phyloP scores from a whole-genome alignment of 2,329 filamentous ascomycete genomes.

The Epichloe brachyelytri region DNA sequence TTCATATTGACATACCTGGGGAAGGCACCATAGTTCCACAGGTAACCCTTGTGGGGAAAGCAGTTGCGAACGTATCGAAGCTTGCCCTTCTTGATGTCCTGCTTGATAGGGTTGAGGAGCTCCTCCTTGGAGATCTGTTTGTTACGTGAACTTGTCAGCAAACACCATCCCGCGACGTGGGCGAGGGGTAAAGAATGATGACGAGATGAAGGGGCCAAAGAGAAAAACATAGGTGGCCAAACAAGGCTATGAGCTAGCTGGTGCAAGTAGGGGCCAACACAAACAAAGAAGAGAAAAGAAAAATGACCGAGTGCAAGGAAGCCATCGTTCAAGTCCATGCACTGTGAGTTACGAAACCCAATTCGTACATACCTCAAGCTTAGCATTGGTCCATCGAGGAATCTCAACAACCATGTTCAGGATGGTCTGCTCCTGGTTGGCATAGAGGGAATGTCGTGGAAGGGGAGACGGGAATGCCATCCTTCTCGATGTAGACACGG shows the following conservation, averaged over 20 bases:
- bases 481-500: slow-evolving; percentile 95
- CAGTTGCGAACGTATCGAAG: slow-evolving; percentile 99
- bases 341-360: neutral
- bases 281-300: too few relatives aligned
- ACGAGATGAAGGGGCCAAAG: too few relatives aligned
- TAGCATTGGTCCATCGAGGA: slow-evolving; percentile 98
- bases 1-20: slow-evolving; percentile 52
- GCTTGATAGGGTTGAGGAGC: slow-evolving; percentile 96
- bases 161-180: neutral
- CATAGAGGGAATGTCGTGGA: slow-evolving; percentile 99
- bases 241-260: neutral
- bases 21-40: slow-evolving; percentile 99
- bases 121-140: slow-evolving; percentile 94
- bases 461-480: slow-evolving; percentile 90
- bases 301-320: neutral
- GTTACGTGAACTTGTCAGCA: slow-evolving; percentile 12
- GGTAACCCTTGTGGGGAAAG: slow-evolving; percentile 99
- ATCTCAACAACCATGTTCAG: slow-evolving; percentile 99
- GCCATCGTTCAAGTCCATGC: neutral
- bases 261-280: too few relatives aligned
- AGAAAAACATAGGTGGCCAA: neutral
- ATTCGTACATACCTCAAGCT: slow-evolving; percentile 69
- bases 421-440: slow-evolving; percentile 89
- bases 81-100: slow-evolving; percentile 99
- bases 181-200: neutral